These are phyloP conservation scores for Neonectria neomacrospora DNA, from an alignment of 2,329 filamentous ascomycete genomes.

Conservation along the genomic window DNA sequence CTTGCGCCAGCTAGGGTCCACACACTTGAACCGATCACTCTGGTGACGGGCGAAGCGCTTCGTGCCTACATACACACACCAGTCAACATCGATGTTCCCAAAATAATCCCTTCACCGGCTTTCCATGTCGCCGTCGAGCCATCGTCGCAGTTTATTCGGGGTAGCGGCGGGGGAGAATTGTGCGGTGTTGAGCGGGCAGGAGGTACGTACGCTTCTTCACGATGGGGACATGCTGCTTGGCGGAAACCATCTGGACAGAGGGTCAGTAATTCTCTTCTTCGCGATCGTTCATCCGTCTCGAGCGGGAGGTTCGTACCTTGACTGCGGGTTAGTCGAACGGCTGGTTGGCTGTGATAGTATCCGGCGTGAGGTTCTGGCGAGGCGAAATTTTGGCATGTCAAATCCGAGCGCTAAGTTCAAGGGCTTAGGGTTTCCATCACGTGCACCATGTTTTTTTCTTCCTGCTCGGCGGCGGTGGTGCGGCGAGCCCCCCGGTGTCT, in stretches of 20 bases:
- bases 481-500: constrained; percentile 14
- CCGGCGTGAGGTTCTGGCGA: constrained; percentile 50
- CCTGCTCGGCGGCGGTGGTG: not conserved
- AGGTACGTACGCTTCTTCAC: constrained; percentile 98
- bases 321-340: constrained; percentile 52
- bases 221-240: constrained; percentile 99
- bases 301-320: constrained; percentile 51
- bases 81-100: constrained; percentile 51
- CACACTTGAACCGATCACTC: constrained; percentile 95
- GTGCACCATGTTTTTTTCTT: constrained; percentile 39
- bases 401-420: constrained; percentile 45
- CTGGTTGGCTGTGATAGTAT: constrained; percentile 51
- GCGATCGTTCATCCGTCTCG: constrained; percentile 23
- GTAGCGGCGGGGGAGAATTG: constrained; percentile 15
- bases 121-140: constrained; percentile 30
- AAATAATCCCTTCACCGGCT: constrained; percentile 10
- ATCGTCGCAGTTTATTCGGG: constrained; percentile 29
- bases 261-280: constrained; percentile 45
- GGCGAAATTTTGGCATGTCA: constrained; percentile 52
- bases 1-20: constrained; percentile 95
- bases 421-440: constrained; percentile 51
- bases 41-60: constrained; percentile 98
- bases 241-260: constrained; percentile 86
- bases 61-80: constrained; percentile 70
- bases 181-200: constrained; percentile 26